Base-by-base conservation (phyloP, 2,329 filamentous ascomycete genomes). In the Neonectria faginata region DNA sequence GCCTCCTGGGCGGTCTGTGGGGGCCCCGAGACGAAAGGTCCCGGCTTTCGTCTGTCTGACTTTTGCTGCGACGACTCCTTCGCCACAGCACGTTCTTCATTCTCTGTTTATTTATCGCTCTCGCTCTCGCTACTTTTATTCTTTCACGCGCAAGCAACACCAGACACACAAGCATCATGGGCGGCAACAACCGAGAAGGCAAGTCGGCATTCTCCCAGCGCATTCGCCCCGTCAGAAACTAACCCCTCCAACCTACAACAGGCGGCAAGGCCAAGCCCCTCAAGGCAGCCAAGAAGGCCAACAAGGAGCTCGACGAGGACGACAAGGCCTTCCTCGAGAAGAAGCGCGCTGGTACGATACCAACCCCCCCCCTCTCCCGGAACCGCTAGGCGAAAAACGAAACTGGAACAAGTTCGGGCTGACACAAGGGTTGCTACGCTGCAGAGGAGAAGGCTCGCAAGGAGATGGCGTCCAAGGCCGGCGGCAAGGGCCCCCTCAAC, bases 401-500 rank as follows among this genome's bases (percentile, higher is more conserved):
- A 29, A 29, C 42, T 31, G 45, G 52, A 61, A 56, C 25, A 45
- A 33, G 33, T 36, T 39, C 18, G 11, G 57, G 45, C 71, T 74
- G 50, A 76, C 67, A 69, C 44, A n/a, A 58, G 54, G 31, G 50
- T 31, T 1, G 5, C 20, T 22, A 71, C 74, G 2, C n/a, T 33
- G 70, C 74, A 92, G 93, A 94, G 73, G 91, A 93, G 77, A 93
- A 94, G 85, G 92, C 91, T 50, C 91, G 89, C 81, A 95, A 97
- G 83, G 93, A 94, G 10, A 78, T 97, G 82, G 89, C 91, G n/a
- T 86, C 89, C 66, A 92, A 93, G 83, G 91, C 92, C 50, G 91
- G 91, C 75, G 92, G 92, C 80, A 97, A 97, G 84, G 95, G 95
- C 3, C 94, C 95, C 41, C 79, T 97, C 78, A 94, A 94, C 83